These are phyloP conservation scores for Debaryomyces nepalensis DNA, from an alignment of 1,139 yeast genomes.

Conservation along the genomic window DNA sequence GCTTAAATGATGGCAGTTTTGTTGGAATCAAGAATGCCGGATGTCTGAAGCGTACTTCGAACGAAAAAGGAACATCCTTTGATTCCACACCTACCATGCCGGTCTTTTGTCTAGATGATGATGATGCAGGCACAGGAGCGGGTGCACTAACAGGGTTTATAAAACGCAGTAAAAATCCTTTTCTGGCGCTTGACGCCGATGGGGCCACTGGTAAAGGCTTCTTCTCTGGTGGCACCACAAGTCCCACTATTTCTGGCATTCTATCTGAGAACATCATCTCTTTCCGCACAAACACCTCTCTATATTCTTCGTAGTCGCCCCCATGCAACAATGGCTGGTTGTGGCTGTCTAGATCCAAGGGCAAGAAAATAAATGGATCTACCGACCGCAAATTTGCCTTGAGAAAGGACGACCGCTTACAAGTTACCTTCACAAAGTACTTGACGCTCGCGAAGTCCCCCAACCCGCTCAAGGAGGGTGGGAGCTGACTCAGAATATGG, in stretches of 20 bases:
- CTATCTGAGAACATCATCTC: constrained; percentile 43
- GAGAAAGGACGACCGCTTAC: constrained; percentile 57
- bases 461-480: constrained; percentile 59
- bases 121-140: background rate
- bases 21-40: constrained; percentile 52
- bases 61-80: constrained; percentile 46
- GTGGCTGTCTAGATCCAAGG: constrained; percentile 47
- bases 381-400: constrained; percentile 52
- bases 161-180: constrained; percentile 12
- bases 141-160: constrained; percentile 9
- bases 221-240: constrained; percentile 30
- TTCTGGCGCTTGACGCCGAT: background rate
- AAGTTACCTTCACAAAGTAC: constrained; percentile 64
- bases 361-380: constrained; percentile 58
- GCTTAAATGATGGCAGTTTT: constrained; percentile 43
- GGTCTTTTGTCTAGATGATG: background rate
- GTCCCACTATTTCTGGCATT: constrained; percentile 51
- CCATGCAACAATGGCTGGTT: constrained; percentile 28
- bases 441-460: constrained; percentile 52
- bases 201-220: constrained; percentile 28
- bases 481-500: constrained; percentile 52
- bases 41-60: constrained; percentile 52
- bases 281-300: constrained; percentile 47
- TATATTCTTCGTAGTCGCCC: constrained; percentile 34
- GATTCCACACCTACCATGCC: constrained; percentile 7